Conservation (phyloP, 2,329 filamentous ascomycete genomes). For the Hypoxylon sp. region DNA sequence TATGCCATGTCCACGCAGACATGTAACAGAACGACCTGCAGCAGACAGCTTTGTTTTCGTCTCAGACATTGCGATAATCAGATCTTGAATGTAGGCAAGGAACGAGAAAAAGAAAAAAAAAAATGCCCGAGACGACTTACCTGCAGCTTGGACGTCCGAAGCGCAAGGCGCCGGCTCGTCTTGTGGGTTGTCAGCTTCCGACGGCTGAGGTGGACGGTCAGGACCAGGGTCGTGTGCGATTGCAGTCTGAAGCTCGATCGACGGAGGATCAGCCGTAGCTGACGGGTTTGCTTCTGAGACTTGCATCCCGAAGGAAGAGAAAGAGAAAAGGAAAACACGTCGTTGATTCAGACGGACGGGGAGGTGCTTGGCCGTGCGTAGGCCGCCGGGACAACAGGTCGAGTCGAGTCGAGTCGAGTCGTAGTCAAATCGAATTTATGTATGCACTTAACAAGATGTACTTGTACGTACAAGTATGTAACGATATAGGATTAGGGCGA, state of each 20-base stretch:
- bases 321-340: slow-evolving; percentile 22
- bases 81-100: too few relatives aligned
- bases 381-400: too few relatives aligned
- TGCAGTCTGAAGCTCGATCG: slow-evolving; percentile 31
- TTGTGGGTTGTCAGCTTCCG: slow-evolving; percentile 22
- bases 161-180: slow-evolving; percentile 9
- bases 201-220: slow-evolving; percentile 18
- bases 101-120: slow-evolving; percentile 2
- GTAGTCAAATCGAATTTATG: too few relatives aligned
- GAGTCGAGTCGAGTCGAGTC: too few relatives aligned
- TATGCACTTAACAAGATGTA: slow-evolving; percentile 10
- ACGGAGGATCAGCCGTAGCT: slow-evolving; percentile 35
- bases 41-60: slow-evolving; percentile 10
- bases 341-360: slow-evolving; percentile 12
- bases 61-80: slow-evolving; percentile 5
- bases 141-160: slow-evolving; percentile 21
- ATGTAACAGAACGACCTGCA: slow-evolving; percentile 1
- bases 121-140: slow-evolving; percentile 23
- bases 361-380: not conserved
- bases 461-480: slow-evolving; percentile 15
- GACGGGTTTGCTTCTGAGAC: slow-evolving; percentile 34
- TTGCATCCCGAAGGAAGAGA: slow-evolving; percentile 30
- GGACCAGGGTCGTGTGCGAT: slow-evolving; percentile 13
- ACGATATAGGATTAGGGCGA: too few relatives aligned
- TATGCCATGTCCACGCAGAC: slow-evolving; percentile 20